A percentile compares a stretch with the other conserved stretches of the same genome.
Conservation (phyloP, 257 asterid species). For the Solanum dulcamara region DNA sequence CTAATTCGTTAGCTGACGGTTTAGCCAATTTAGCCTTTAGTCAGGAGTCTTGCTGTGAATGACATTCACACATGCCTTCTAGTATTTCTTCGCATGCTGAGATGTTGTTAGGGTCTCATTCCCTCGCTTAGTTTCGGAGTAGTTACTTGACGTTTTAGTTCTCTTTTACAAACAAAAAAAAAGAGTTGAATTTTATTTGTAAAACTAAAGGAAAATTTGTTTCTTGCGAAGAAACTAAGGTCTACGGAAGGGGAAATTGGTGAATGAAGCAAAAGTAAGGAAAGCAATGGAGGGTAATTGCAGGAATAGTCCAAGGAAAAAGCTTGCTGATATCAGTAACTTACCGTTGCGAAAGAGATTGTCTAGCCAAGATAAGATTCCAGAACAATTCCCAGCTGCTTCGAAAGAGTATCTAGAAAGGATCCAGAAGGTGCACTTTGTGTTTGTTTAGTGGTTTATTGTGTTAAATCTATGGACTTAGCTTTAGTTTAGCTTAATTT, state of each 20-base stretch:
- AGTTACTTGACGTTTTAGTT: no score
- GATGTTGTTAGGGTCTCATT: no score
- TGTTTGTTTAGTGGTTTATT: not conserved
- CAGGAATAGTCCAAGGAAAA: conserved; percentile 31
- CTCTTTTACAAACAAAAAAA: not conserved
- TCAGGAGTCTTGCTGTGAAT: no score
- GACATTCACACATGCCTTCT: no score
- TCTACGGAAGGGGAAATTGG: not conserved
- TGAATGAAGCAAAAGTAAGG: not conserved
- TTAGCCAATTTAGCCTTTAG: no score
- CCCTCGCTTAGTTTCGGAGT: no score
- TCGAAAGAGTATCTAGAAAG: conserved; percentile 28
- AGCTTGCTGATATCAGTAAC: conserved; percentile 64
- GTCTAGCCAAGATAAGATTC: conserved; percentile 16
- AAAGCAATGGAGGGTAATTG: conserved; percentile 10
- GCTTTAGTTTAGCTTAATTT: not conserved
- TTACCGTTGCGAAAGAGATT: conserved; percentile 29
- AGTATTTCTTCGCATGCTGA: no score
- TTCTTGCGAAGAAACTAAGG: not conserved
- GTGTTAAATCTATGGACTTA: not conserved
- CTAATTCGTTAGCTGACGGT: no score
- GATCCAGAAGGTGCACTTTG: conserved; percentile 36
- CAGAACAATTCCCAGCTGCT: conserved; percentile 12
- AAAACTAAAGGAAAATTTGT: not conserved
- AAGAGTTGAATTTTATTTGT: not conserved